Evolutionary conservation across 352 stramenopile species (phyloP), one percentile per base, ranked within the genome.

Genomic region (Halophytophthora batemanensis): DNA sequence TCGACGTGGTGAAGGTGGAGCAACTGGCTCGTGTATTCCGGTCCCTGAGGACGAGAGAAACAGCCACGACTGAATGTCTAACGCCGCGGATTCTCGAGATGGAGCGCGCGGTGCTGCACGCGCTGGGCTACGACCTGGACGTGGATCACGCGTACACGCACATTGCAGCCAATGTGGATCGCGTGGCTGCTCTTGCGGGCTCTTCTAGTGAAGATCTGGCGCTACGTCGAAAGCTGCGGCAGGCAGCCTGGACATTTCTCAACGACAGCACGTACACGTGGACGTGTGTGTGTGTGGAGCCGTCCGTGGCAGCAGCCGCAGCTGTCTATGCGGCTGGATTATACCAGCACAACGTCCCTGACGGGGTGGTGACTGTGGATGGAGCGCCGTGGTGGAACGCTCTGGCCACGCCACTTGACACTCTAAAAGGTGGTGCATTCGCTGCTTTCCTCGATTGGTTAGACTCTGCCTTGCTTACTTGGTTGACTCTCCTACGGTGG

Each of bases 211-310:
- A 52, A 31, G 36, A 19, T 42, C 7, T 39, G 44, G 13, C 37
- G 48, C 37, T 55, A 41, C 42, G 53, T 28, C 43, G 62, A 62
- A 43, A 60, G 41, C n/a, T 82, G 6, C 52, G 71, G 45, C 63
- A 75, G 23, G 55, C 43, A 13, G 63, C 71, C 6, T 84, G 73
- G 73, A 84, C 63, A 38, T 80, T 84, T 43, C 29, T 84, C 21
- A 84, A 84, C 43, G 73, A 84, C 48, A 72, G 63, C 23, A 56
- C 71, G 11, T 74, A 66, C 28, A 84, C 73, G 17, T 71, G 69
- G 45, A 50, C 77, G 41, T 83, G 71, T 61, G 43, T 84, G 50
- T 50, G 59, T 17, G 60, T 72, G 47, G 50, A 71, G 34, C 57
- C 71, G 8, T 33, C 54, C 15, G 42, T 74, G 15, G 59, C 78